Evolutionary conservation across 345 rosid genomes (phyloP), one percentile per base, ranked within the genome.

Genomic region (Dipteronia dyeriana): DNA sequence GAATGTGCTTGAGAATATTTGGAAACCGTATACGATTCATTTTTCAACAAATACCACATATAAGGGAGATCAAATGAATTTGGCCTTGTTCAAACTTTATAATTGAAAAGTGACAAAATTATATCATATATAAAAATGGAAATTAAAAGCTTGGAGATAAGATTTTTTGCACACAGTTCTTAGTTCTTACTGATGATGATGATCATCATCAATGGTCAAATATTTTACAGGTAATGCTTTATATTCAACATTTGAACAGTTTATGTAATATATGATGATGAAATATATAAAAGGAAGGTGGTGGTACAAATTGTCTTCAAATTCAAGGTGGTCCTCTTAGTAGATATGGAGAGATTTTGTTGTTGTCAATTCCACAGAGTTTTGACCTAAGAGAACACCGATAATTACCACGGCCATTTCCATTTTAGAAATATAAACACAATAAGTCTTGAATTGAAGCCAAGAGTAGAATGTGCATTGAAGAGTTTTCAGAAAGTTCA

Each of bases 301-400:
- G 7, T 7, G 10, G 77, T 22, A 41, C 22, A 23, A 45, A 56
- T 65, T 20, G 59, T 54, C 25, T 29, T 74, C 60, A 65, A 69
- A 39, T 29, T 79, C 60, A 65, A 69, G 53, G 88, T 79, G 86
- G 82, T 83, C 84, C 86, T 73, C 25, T 2, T 25, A 23, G 73
- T 71, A 68, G 76, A 76, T 76, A 54, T 51, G 75, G 68, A 49
- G 76, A 71, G 82, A 83, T 78, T 79, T 73, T 75, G 62, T 60
- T 70, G 85, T 61, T 77, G 82, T 45, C 66, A 77, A 45, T 34
- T 34, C 68, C 79, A 60, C 64, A 14, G 23, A 65, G 45, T 47
- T 53, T 38, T 34, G 70, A 61, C 38, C 23, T 7, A 22, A 53
- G 57, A 68, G 31, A 53, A 22, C 6, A 9, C 2, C 3, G 22